These are phyloP conservation scores for Barnettozyma pratensis DNA, from an alignment of 805 yeast genomes.

Conservation along the genomic window DNA sequence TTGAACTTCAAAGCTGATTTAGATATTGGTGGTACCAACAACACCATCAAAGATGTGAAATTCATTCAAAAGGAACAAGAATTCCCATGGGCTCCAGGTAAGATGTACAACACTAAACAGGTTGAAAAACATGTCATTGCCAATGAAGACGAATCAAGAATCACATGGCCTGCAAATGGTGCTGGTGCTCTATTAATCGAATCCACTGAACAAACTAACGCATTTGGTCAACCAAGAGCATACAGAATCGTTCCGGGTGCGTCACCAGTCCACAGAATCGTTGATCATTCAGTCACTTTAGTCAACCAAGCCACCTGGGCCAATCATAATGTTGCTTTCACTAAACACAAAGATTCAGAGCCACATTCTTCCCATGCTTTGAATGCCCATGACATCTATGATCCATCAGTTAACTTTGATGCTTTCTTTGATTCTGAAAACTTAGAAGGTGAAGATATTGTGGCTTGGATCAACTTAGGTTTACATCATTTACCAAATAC, in stretches of 20 bases:
- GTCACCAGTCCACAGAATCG: constrained; percentile 19
- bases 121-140: constrained; percentile 13
- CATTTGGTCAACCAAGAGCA: constrained; percentile 27
- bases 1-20: constrained; percentile 25
- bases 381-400: constrained; percentile 20
- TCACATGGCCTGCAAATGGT: constrained; percentile 20
- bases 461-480: constrained; percentile 27
- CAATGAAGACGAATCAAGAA: constrained; percentile 15
- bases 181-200: constrained; percentile 24
- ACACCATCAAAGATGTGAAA: constrained; percentile 16
- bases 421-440: constrained; percentile 24
- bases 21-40: constrained; percentile 25
- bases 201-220: constrained; percentile 19
- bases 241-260: constrained; percentile 23
- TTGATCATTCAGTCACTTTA: constrained; percentile 13
- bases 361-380: constrained; percentile 19
- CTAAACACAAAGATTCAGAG: constrained; percentile 24
- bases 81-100: constrained; percentile 26
- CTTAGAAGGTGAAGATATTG: constrained; percentile 25
- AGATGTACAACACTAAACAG: constrained; percentile 15
- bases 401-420: constrained; percentile 22
- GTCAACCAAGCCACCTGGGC: constrained; percentile 24
- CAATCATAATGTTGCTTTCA: constrained; percentile 18
- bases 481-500: constrained; percentile 28
- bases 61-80: constrained; percentile 14